A percentile compares a stretch with the other conserved stretches of the same genome.
These are phyloP conservation scores for Suillus occidentalis DNA, from an alignment of 768 basidiomycete species.

Conservation along the genomic window DNA sequence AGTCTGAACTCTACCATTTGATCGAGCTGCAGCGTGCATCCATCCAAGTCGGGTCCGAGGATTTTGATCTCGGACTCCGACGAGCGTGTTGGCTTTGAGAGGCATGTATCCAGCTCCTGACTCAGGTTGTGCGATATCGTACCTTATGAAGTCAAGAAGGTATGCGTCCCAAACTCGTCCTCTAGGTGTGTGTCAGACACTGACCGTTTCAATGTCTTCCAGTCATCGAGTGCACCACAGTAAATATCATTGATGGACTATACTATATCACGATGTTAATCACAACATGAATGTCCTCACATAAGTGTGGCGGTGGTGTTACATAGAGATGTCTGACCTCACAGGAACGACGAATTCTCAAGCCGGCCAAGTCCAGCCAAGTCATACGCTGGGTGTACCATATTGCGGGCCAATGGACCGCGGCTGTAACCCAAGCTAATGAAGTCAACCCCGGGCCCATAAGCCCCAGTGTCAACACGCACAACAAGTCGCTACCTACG, in stretches of 20 bases:
- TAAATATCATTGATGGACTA: not conserved
- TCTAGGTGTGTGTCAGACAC: not conserved
- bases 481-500: not conserved
- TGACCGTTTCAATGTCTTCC: not conserved
- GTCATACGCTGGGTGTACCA: not conserved
- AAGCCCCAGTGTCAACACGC: not conserved
- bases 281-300: not conserved
- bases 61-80: not conserved
- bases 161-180: not conserved
- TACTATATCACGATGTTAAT: not conserved
- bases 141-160: not conserved
- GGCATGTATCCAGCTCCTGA: not conserved
- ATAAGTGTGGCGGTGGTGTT: not conserved
- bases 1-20: not conserved
- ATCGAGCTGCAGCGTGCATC: not conserved
- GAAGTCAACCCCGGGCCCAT: not conserved
- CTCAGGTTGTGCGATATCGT: not conserved
- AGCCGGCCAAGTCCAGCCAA: not conserved
- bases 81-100: not conserved
- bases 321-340: not conserved
- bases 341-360: not conserved
- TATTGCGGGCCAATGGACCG: not conserved
- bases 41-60: not conserved
- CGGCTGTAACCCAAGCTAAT: not conserved
- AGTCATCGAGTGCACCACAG: too few species aligned